A percentile compares a stretch with the other conserved stretches of the same genome.
Conservation (phyloP, 2,329 filamentous ascomycete genomes). For the Cadophora luteo-olivacea region DNA sequence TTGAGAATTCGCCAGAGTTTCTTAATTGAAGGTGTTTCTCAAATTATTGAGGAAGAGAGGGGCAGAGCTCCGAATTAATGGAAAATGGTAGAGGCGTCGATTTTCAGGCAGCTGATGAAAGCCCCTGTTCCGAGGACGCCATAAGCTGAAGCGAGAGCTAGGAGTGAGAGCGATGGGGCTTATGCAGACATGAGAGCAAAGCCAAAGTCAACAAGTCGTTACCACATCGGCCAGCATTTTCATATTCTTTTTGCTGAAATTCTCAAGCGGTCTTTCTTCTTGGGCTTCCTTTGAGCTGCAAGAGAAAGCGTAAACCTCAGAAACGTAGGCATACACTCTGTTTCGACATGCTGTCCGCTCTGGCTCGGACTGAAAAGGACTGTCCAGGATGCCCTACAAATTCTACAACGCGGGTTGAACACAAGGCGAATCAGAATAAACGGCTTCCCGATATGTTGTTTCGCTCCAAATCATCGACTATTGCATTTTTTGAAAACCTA, state of each 20-base stretch:
- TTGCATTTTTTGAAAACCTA: background rate
- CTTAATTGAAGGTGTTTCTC: background rate
- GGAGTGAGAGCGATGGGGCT: background rate
- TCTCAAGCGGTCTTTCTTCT: background rate
- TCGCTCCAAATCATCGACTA: background rate
- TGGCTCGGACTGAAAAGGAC: no score
- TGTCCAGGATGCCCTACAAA: no score
- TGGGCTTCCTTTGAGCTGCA: no score
- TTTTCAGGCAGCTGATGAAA: background rate
- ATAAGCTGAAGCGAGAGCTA: background rate
- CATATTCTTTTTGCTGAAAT: background rate
- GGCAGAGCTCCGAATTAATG: background rate
- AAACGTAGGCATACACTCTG: no score
- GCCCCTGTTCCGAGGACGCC: background rate
- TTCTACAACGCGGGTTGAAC: background rate
- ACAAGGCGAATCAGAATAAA: background rate
- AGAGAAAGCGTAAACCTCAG: no score
- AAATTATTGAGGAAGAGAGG: constrained; percentile 1
- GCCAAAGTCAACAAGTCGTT: background rate
- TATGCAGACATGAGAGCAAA: background rate
- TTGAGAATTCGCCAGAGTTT: background rate
- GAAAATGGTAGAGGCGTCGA: background rate
- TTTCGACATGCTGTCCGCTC: no score
- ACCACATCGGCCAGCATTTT: background rate
- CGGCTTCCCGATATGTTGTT: background rate